Percentiles rank a stretch among this genome's conserved stretches.
Conservation (phyloP, 1,139 yeast genomes). For the Pichia sp. region DNA sequence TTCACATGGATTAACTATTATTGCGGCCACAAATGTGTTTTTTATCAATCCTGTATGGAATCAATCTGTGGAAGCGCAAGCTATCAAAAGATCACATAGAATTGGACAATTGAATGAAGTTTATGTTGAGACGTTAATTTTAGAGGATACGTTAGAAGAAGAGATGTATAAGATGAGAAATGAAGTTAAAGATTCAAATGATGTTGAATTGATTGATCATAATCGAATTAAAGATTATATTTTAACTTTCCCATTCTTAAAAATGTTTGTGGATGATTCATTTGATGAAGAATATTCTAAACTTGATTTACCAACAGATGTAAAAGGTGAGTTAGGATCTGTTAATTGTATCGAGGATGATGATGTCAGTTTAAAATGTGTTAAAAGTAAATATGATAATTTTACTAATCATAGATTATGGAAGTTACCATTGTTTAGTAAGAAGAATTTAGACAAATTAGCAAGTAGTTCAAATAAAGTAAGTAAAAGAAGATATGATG, state of each 20-base stretch:
- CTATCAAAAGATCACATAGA: constrained; percentile 67
- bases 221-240: constrained; percentile 52
- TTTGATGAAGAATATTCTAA: constrained; percentile 12
- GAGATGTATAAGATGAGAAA: constrained; percentile 46
- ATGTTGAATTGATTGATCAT: constrained; percentile 43
- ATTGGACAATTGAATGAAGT: constrained; percentile 58
- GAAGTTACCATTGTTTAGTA: constrained; percentile 42
- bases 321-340: not conserved
- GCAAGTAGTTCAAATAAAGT: constrained; percentile 25
- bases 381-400: constrained; percentile 12
- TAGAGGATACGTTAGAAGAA: constrained; percentile 59
- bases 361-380: constrained; percentile 14
- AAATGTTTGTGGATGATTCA: constrained; percentile 22
- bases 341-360: constrained; percentile 17
- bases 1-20: constrained; percentile 63
- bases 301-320: constrained; percentile 1
- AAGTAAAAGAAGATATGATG: constrained; percentile 13
- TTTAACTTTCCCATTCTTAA: constrained; percentile 42
- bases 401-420: constrained; percentile 29
- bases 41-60: constrained; percentile 69
- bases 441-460: constrained; percentile 36
- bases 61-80: constrained; percentile 63
- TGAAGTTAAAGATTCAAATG: constrained; percentile 20
- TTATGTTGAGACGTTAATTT: constrained; percentile 58
- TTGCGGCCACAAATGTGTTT: constrained; percentile 62